Base-by-base conservation (phyloP, 2,329 filamentous ascomycete species). In the Xylaria sp. region DNA sequence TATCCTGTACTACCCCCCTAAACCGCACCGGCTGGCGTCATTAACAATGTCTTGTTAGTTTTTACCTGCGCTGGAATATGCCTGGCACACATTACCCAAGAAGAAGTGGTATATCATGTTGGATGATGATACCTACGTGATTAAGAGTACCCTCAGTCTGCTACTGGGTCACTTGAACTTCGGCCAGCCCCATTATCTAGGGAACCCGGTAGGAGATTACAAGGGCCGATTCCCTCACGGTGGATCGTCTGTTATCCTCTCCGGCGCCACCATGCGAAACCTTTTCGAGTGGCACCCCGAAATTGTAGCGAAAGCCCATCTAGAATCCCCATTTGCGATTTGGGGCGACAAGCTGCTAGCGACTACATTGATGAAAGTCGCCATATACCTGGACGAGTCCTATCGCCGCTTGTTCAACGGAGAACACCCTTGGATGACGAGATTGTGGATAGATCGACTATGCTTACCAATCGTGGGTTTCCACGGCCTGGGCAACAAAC, bases 41-140 rank as follows among this genome's bases (percentile, higher is more conserved):
- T 61, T 70, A 63, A 73, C 63, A 31, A 11, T 3, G 2, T 38
- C 13, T 5, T 45, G 65, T 1, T 66, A 87, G 85, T 87, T 87
- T 72, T 82, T 87, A 58, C 82, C 84, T 45, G 83, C 84, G 49
- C 81, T 88, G 70, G 84, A 87, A 69, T 80, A 85, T 67, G 79
- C 83, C 22, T 86, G 83, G 77, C 75, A 79, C 44, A 79, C 77
- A 17, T 78, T 87, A 73, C 86, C 85, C 0, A 74, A 79, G 67
- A 88, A 87, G 77, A 86, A 86, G 73, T 88, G 86, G 86, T 88
- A 87, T 72, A 74, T 87, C 67, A 82, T 88, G 69, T 75, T 86
- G 15, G 86, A 88, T 74, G 86, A 88, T 74, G 86, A 88, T 73
- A 88, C 85, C 0, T 88, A 83, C 72, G 73, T 88, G 50, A 79